Evolutionary conservation across 768 basidiomycete genomes (phyloP).

Genomic region (Kockovaella imperatae): DNA sequence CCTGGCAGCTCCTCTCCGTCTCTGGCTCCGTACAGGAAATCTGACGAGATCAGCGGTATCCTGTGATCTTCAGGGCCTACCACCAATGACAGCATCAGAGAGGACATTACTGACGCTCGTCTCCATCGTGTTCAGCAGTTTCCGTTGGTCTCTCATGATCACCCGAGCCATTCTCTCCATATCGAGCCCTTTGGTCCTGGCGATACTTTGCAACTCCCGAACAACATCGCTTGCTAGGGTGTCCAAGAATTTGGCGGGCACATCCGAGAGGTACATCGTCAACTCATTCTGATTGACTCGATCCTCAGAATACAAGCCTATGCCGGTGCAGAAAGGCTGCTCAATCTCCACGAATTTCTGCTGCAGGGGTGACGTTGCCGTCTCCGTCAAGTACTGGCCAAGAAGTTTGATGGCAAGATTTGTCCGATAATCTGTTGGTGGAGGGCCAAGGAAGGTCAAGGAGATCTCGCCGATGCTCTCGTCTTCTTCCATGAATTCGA

Average conservation of each 20-base stretch:
- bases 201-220: constrained; percentile 62
- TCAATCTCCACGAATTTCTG: constrained; percentile 91
- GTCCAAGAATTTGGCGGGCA: constrained; percentile 73
- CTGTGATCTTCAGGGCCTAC: constrained; percentile 16
- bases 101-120: constrained; percentile 31
- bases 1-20: constrained; percentile 69
- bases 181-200: constrained; percentile 63
- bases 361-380: constrained; percentile 47
- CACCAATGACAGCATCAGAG: constrained; percentile 35
- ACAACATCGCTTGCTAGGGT: constrained; percentile 62
- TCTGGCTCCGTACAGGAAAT: constrained; percentile 76
- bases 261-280: constrained; percentile 69
- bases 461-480: constrained; percentile 77
- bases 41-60: constrained; percentile 32
- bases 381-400: constrained; percentile 75
- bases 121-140: constrained; percentile 50
- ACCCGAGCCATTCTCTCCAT: constrained; percentile 84
- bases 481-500: constrained; percentile 95
- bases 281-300: constrained; percentile 66
- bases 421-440: constrained; percentile 22
- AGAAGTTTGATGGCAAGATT: constrained; percentile 73
- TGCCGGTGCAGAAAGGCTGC: constrained; percentile 69
- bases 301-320: constrained; percentile 72
- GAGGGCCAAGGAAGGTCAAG: constrained; percentile 68
- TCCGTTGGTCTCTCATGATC: constrained; percentile 77